Evolutionary conservation across 129 eudicot species (phyloP), one percentile per base, ranked within the genome.

Genomic region (Erigeron canadensis): DNA sequence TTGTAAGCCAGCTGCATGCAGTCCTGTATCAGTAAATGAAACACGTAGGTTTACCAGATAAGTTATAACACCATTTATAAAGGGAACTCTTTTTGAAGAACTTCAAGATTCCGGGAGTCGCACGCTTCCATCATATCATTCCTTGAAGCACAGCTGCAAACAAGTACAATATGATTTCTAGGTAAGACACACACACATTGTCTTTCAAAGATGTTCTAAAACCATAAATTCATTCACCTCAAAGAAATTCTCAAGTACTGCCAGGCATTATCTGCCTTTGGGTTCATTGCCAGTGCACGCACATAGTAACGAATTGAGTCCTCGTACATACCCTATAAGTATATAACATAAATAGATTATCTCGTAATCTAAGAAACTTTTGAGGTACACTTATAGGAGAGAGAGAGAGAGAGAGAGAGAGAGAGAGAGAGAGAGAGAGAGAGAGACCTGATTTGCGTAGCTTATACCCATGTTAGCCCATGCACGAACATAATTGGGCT

Each of bases 391-490:
- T 1, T 2, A 13, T 39, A n/a, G 2, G 62, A 67, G 10, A n/a
- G 5, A 63, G 43, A 44, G 3, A 68, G 64, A 47, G 48, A 37
- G 72, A 74, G 61, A 61, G 21, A 69, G 40, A 7, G 13, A 8
- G 48, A 89, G n/a, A n/a, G 5, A 63, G 43, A 44, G 3, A 68
- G 64, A 47, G 48, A 37, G 72, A 74, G 61, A 61, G 21, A 69
- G 40, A 7, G 13, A 8, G 48, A 89, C 96, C 95, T 93, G 98
- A 78, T 93, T 93, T 66, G 98, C 96, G 42, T 89, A 89, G 75
- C 98, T 93, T 75, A 93, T 93, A 60, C 98, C 98, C 96, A 93
- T 93, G 84, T 93, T 93, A 46, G 98, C 98, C 98, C 98, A 93
- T 41, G 98, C 98, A 46, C 98, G 98, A 22, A 93, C 98, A 60